A percentile compares a stretch with the other conserved stretches of the same genome.
These are phyloP conservation scores for Geranomyces michiganensis DNA, from an alignment of 192 early-diverging fungal species.

Conservation along the genomic window DNA sequence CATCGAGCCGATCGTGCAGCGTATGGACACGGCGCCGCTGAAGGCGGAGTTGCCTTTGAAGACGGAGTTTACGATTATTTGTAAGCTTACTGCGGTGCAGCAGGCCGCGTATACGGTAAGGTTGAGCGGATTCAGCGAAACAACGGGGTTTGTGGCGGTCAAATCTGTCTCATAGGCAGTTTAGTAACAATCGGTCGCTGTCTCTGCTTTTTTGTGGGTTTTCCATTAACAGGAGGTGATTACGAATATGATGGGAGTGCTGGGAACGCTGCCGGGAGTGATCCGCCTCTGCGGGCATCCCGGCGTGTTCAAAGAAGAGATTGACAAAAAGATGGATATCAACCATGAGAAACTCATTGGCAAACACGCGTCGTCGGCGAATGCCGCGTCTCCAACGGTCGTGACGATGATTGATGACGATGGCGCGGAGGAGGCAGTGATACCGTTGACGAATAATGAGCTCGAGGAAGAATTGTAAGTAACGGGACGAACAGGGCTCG, in stretches of 20 bases:
- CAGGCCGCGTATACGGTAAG: conserved; percentile 56
- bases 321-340: conserved; percentile 14
- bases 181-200: too few species aligned
- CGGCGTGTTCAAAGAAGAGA: conserved; percentile 18
- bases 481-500: too few species aligned
- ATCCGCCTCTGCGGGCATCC: conserved; percentile 15
- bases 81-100: conserved; percentile 63
- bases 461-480: too few species aligned
- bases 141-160: too few species aligned
- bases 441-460: too few species aligned
- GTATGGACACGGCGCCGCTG: conserved; percentile 14
- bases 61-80: conserved; percentile 70
- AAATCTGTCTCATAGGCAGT: too few species aligned
- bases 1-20: conserved; percentile 25
- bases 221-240: neutral
- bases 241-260: neutral
- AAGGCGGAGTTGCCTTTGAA: conserved; percentile 67
- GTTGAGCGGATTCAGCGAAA: too few species aligned
- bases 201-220: conserved; percentile 13
- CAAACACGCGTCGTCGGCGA: too few species aligned
- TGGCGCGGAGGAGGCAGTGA: too few species aligned
- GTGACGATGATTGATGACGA: too few species aligned
- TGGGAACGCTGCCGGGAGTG: neutral
- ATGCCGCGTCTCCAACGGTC: conserved; percentile 26
- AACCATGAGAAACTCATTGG: conserved; percentile 12